These are phyloP conservation scores for Paxillus rubicundulus DNA, from an alignment of 768 basidiomycete genomes.

Conservation along the genomic window DNA sequence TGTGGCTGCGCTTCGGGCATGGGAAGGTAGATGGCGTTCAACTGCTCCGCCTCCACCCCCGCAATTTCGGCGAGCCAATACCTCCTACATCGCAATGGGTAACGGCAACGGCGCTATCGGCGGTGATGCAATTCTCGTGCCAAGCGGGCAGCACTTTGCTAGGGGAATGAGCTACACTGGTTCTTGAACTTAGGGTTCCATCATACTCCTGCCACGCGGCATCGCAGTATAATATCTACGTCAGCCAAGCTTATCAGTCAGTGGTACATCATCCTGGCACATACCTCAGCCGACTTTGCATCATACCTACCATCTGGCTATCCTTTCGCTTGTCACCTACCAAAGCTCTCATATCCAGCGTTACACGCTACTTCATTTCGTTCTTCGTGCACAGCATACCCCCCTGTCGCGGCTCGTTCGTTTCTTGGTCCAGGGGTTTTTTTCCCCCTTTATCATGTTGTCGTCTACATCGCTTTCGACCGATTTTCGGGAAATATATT, in stretches of 20 bases:
- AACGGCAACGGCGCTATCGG: neutral
- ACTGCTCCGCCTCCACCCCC: constrained; percentile 9
- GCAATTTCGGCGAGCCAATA: constrained; percentile 30
- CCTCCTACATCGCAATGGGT: constrained; percentile 18
- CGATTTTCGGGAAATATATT: no score
- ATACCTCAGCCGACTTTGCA: neutral
- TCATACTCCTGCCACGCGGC: no score
- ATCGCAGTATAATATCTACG: no score
- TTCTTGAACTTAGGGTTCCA: neutral
- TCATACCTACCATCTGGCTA: neutral
- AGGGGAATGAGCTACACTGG: constrained; percentile 28
- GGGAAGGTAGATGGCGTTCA: constrained; percentile 44
- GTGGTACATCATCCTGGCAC: neutral
- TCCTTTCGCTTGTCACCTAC: neutral
- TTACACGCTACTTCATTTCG: neutral
- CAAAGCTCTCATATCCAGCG: neutral
- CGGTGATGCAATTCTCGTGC: neutral
- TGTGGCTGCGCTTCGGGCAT: constrained; percentile 54
- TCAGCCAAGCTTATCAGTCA: neutral
- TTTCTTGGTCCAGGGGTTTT: no score
- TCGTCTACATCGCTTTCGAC: no score
- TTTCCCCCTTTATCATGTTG: neutral
- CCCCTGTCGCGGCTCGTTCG: neutral
- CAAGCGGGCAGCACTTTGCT: constrained; percentile 2
- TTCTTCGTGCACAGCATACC: neutral